Conservation (phyloP, 257 asterid genomes). For the Henckelia pumila region DNA sequence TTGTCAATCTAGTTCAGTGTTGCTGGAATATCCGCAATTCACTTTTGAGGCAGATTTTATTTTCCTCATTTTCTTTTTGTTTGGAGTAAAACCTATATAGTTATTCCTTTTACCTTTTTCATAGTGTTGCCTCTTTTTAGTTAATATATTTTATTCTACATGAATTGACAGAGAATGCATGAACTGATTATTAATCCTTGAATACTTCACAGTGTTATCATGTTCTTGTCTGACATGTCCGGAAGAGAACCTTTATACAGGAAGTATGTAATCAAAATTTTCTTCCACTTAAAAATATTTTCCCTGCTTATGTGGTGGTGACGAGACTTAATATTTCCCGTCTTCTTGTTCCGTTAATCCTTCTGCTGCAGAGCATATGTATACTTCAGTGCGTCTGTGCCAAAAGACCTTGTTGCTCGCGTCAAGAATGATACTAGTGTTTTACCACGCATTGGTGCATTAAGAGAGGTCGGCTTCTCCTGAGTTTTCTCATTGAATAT, state of each 20-base stretch:
- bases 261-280: conserved; percentile 51
- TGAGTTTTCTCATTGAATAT: conserved; percentile 19
- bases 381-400: conserved; percentile 79
- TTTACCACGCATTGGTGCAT: conserved; percentile 94
- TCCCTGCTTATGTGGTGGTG: conserved; percentile 7
- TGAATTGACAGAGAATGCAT: conserved; percentile 15
- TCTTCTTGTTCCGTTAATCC: conserved; percentile 21
- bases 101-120: background rate
- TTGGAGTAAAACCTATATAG: background rate
- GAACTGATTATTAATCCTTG: conserved; percentile 38
- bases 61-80: background rate
- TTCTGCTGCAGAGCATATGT: conserved; percentile 75
- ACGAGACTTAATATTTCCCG: conserved; percentile 25
- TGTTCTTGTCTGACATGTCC: conserved; percentile 99
- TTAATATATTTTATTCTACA: conserved; percentile 15
- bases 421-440: conserved; percentile 90
- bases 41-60: background rate
- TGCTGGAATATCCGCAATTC: no score
- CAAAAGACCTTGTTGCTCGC: conserved; percentile 73
- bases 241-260: conserved; percentile 98
- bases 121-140: conserved; percentile 13
- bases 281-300: conserved; percentile 4
- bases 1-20: no score
- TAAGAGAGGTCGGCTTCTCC: conserved; percentile 68
- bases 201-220: conserved; percentile 66